Percentiles rank a stretch among this genome's conserved stretches.
These are phyloP conservation scores for Ceratobasidium papillatum DNA, from an alignment of 1,284 basidiomycete species.

Conservation along the genomic window DNA sequence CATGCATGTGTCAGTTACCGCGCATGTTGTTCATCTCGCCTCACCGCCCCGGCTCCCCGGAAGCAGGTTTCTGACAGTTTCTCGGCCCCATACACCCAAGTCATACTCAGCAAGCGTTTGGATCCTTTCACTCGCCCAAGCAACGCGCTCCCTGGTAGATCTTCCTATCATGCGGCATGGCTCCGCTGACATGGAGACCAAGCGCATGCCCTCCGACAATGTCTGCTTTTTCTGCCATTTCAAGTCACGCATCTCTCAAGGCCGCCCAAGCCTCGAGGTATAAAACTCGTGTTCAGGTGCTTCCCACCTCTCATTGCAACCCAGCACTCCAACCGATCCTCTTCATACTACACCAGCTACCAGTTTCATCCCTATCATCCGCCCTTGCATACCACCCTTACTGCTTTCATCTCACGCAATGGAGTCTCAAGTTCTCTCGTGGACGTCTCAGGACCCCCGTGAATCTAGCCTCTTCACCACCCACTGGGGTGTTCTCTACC, in stretches of 20 bases:
- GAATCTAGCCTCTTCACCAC: conserved; percentile 81
- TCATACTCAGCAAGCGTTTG: conserved; percentile 33
- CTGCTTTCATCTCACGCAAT: conserved; percentile 38
- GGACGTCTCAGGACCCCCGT: conserved; percentile 84
- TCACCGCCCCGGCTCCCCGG: conserved; percentile 38
- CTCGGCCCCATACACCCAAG: conserved; percentile 37
- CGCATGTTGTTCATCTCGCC: conserved; percentile 40
- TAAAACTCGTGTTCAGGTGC: conserved; percentile 40
- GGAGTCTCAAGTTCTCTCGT: conserved; percentile 64
- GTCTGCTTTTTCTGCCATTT: conserved; percentile 41
- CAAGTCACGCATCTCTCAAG: conserved; percentile 25
- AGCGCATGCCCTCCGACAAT: conserved; percentile 41
- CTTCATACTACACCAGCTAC: conserved; percentile 34
- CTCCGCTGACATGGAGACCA: conserved; percentile 41
- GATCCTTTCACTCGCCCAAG: conserved; percentile 42
- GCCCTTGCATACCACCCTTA: conserved; percentile 35
- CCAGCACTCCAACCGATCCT: conserved; percentile 41
- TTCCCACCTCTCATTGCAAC: conserved; percentile 41
- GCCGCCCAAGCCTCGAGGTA: conserved; percentile 40
- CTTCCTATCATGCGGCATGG: conserved; percentile 42
- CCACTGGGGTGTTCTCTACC: conserved; percentile 75
- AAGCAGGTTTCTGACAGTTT: conserved; percentile 40
- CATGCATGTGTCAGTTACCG: conserved; percentile 42
- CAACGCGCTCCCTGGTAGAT: conserved; percentile 41
- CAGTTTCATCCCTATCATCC: conserved; percentile 41